phyloP scores from a whole-genome alignment of 345 rosid species.

The Hirschfeldia incana region DNA sequence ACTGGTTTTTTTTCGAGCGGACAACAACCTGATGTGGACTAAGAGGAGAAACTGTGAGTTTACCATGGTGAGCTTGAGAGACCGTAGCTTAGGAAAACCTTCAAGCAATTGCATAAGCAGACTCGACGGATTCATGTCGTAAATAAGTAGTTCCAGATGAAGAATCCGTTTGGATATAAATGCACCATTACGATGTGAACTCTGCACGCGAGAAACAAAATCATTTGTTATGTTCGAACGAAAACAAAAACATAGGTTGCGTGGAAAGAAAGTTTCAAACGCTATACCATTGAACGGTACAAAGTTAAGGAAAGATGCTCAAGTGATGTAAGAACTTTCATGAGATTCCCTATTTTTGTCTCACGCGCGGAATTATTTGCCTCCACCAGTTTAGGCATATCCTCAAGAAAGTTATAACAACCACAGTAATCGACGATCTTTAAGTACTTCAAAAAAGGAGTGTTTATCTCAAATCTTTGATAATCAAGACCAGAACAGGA shows the following conservation, averaged over 20 bases:
- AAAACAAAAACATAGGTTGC: background rate
- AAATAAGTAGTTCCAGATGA: background rate
- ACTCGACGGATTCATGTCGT: background rate
- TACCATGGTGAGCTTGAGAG: constrained; percentile 24
- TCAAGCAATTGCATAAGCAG: constrained; percentile 3
- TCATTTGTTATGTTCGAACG: background rate
- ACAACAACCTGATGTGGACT: too few relatives aligned
- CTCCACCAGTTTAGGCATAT: constrained; percentile 21
- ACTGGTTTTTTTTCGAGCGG: too few relatives aligned
- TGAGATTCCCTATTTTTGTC: background rate
- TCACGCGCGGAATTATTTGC: background rate
- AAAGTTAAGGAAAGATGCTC: background rate
- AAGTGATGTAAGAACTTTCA: constrained; percentile 2
- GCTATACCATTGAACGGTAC: constrained; percentile 16
- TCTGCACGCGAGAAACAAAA: background rate
- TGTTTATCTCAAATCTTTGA: background rate
- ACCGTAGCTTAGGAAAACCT: background rate
- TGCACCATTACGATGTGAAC: background rate
- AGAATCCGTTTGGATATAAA: background rate
- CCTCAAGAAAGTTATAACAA: background rate
- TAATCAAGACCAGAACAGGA: too few relatives aligned
- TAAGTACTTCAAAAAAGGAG: constrained; percentile 5
- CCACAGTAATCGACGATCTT: background rate
- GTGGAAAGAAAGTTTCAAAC: background rate
- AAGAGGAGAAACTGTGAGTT: background rate